phyloP scores from a whole-genome alignment of 129 eudicot genomes.

The Heracleum sosnowskyi region DNA sequence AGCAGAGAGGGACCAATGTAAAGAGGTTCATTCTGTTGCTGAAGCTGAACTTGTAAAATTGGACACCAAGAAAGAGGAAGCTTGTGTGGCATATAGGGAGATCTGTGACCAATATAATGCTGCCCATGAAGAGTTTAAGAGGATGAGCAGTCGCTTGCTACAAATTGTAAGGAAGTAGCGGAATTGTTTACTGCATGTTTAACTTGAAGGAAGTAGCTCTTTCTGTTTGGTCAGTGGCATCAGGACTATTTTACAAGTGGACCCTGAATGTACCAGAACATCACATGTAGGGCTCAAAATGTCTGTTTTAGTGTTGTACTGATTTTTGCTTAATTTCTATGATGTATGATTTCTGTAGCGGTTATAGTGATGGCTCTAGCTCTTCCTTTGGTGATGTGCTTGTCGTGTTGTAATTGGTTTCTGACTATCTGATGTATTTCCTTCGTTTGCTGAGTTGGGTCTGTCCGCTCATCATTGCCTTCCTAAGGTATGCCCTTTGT shows the following conservation, averaged over 20 bases:
- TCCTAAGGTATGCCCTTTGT: too few species aligned
- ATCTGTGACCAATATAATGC: neutral
- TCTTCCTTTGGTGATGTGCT: too few species aligned
- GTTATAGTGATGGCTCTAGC: too few species aligned
- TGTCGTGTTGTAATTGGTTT: too few species aligned
- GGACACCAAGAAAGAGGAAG: neutral
- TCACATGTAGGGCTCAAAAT: neutral
- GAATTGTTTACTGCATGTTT: neutral
- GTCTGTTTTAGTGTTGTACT: too few species aligned
- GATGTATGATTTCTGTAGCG: too few species aligned
- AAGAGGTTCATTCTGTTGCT: neutral
- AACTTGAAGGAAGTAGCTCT: neutral
- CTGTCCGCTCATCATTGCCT: too few species aligned
- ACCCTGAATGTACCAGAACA: neutral
- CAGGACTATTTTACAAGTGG: neutral
- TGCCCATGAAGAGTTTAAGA: neutral
- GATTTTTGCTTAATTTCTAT: too few species aligned
- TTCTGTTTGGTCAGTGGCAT: neutral
- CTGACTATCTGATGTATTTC: too few species aligned
- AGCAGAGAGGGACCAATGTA: neutral
- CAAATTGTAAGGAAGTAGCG: neutral
- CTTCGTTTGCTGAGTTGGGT: too few species aligned
- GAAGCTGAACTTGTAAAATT: neutral
- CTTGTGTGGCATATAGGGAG: neutral
- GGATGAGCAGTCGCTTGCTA: neutral